phyloP scores from a whole-genome alignment of 192 early-diverging fungal species.

The Umbelopsis sp. region DNA sequence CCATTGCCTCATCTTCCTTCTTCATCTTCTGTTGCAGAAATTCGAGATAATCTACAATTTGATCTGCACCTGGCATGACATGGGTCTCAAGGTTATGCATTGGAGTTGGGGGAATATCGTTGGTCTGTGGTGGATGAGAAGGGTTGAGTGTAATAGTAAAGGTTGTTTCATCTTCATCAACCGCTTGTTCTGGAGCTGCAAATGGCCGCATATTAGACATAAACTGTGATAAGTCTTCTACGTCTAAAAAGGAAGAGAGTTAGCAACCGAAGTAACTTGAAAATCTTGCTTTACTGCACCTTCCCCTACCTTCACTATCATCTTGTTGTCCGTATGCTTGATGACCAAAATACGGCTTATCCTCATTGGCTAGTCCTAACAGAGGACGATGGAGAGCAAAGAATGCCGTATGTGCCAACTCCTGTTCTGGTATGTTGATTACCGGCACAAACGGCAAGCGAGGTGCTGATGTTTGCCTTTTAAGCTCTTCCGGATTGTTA shows the following conservation, averaged over 20 bases:
- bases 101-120: background rate
- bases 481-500: background rate
- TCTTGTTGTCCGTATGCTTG: constrained; percentile 19
- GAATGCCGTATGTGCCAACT: constrained; percentile 59
- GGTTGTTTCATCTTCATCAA: constrained; percentile 1
- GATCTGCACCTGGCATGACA: constrained; percentile 27
- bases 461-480: background rate
- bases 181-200: constrained; percentile 35
- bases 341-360: constrained; percentile 22
- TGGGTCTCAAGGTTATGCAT: constrained; percentile 25
- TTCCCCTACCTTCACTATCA: background rate
- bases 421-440: constrained; percentile 43
- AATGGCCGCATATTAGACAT: constrained; percentile 45
- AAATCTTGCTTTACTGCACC: background rate
- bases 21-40: constrained; percentile 33
- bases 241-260: constrained; percentile 20
- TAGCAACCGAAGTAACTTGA: constrained; percentile 24
- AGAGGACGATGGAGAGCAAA: constrained; percentile 63
- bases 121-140: background rate
- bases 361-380: constrained; percentile 44
- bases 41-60: constrained; percentile 33
- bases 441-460: constrained; percentile 33
- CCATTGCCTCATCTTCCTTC: constrained; percentile 37
- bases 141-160: constrained; percentile 21
- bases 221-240: constrained; percentile 39